Percentiles rank a stretch among this genome's conserved stretches.
Conservation (phyloP, 2,329 filamentous ascomycete genomes). For the Ascochyta koolunga region DNA sequence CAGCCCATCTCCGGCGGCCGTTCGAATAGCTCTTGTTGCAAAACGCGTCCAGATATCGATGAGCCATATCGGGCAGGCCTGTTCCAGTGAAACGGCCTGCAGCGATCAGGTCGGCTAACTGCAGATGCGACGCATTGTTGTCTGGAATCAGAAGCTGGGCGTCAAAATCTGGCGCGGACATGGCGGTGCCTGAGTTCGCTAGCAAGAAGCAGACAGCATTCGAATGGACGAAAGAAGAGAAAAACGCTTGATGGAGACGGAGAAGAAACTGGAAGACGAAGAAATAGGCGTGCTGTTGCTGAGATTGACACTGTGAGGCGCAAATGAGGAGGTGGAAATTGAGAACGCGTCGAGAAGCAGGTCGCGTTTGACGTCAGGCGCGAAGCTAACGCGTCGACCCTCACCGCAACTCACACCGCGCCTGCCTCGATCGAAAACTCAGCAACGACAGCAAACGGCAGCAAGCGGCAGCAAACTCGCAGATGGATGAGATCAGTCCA, state of each 20-base stretch:
- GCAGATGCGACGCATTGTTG: constrained; percentile 22
- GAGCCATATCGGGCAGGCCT: constrained; percentile 22
- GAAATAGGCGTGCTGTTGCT: constrained; percentile 9
- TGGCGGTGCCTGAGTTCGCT: constrained; percentile 8
- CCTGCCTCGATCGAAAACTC: neutral
- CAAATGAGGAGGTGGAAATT: constrained; percentile 14
- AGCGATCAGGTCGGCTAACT: constrained; percentile 26
- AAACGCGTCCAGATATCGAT: constrained; percentile 37
- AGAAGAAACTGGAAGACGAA: constrained; percentile 1
- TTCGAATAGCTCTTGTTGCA: constrained; percentile 25
- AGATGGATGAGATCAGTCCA: neutral
- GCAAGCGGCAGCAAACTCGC: neutral
- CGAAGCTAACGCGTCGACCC: constrained; percentile 18
- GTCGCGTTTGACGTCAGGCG: constrained; percentile 26
- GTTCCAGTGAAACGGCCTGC: constrained; percentile 14
- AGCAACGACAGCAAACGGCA: neutral
- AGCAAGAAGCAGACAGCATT: constrained; percentile 10
- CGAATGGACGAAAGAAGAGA: neutral
- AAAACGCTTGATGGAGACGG: neutral
- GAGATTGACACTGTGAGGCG: constrained; percentile 13
- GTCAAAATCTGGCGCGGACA: constrained; percentile 26
- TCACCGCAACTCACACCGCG: constrained; percentile 16
- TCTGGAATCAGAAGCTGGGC: constrained; percentile 31
- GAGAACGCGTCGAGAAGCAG: constrained; percentile 14
- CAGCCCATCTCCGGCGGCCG: constrained; percentile 38